phyloP scores from a whole-genome alignment of 306 rosid species.

The cucumber (Cucumis sativus) region Cucumber_9930_V3 NC_026661.2:13185501-13186000 shows the following conservation, averaged over 20 bases:
- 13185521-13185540: too few relatives aligned
- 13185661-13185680: background rate
- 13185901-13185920: background rate
- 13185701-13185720: background rate
- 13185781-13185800: background rate
- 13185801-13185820: constrained; percentile 14
- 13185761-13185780: constrained; percentile 1
- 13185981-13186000: background rate
- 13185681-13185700: background rate
- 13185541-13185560: constrained; percentile 8
- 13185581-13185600: background rate
- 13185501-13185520: too few relatives aligned
- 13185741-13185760: constrained; percentile 8
- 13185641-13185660: constrained; percentile 7
- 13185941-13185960: background rate
- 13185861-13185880: background rate
- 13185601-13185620: background rate
- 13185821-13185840: constrained; percentile 6
- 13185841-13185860: background rate
- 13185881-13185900: background rate
- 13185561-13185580: background rate
- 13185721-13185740: constrained; percentile 17
- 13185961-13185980: background rate
- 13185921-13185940: background rate
- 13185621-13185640: background rate